phyloP scores from a whole-genome alignment of 495 filamentous ascomycete species.

The Friedmanniomyces simplex region DNA sequence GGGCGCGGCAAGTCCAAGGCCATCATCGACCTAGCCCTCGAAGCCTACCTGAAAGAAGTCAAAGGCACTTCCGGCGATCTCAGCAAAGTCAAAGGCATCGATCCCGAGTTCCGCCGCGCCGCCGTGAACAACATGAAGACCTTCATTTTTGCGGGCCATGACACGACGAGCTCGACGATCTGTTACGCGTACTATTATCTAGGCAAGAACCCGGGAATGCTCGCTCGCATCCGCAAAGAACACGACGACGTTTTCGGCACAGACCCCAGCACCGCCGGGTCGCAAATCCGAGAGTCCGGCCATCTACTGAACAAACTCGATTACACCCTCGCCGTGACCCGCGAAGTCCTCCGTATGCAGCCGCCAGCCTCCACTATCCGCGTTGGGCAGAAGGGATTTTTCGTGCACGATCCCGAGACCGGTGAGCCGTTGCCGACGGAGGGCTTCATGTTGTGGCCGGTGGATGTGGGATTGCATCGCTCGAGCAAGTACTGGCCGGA shows the following conservation, averaged over 20 bases:
- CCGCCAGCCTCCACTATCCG: conserved; percentile 23
- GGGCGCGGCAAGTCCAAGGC: conserved; percentile 13
- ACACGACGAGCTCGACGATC: conserved; percentile 36
- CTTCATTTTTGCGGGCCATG: conserved; percentile 40
- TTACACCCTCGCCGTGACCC: conserved; percentile 27
- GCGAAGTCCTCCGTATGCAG: conserved; percentile 25
- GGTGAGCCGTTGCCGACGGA: conserved; percentile 30
- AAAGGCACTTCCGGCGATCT: conserved; percentile 7
- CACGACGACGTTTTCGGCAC: conserved; percentile 31
- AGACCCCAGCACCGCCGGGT: conserved; percentile 9
- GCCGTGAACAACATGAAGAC: conserved; percentile 27
- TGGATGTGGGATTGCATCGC: conserved; percentile 20
- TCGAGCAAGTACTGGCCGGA: conserved; percentile 18
- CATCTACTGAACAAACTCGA: conserved; percentile 25
- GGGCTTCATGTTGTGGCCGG: conserved; percentile 22
- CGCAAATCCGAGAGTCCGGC: conserved; percentile 1
- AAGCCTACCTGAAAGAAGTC: conserved; percentile 24
- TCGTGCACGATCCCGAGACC: conserved; percentile 22
- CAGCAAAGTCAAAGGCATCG: conserved; percentile 5
- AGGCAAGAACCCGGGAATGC: conserved; percentile 27
- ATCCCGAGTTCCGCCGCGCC: conserved; percentile 23
- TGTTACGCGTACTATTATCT: conserved; percentile 35
- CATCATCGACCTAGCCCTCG: conserved; percentile 32
- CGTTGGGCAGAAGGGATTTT: conserved; percentile 17
- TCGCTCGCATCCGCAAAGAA: conserved; percentile 30